phyloP scores from a whole-genome alignment of 169 alveolate genomes.

The Toxoplasma gondii region DNA sequence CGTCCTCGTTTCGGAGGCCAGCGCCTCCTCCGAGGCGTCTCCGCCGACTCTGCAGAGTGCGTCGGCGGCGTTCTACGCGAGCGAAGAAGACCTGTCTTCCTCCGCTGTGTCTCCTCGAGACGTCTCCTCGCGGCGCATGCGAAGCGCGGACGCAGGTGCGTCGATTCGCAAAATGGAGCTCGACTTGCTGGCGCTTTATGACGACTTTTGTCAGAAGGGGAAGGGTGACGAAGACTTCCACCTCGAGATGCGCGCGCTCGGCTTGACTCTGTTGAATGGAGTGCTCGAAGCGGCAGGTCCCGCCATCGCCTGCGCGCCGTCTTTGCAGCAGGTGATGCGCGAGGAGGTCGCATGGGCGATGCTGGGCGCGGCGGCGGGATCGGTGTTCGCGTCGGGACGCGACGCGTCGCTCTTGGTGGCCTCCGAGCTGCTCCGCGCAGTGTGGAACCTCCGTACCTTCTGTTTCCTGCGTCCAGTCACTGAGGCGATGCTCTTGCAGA shows the following conservation, averaged over 20 bases:
- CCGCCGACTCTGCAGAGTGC: not conserved
- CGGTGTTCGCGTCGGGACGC: not conserved
- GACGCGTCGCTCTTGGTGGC: not conserved
- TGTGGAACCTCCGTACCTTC: not conserved
- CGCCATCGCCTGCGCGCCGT: slow-evolving; percentile 1
- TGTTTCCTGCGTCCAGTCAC: not conserved
- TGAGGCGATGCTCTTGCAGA: not conserved
- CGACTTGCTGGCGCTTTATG: not conserved
- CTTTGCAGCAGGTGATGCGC: slow-evolving; percentile 26
- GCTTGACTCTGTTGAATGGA: slow-evolving; percentile 63
- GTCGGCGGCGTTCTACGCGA: not conserved
- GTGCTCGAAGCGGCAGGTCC: slow-evolving; percentile 72
- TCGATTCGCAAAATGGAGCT: not conserved
- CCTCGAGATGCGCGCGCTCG: slow-evolving; percentile 69
- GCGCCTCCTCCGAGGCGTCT: no score
- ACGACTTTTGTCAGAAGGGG: not conserved
- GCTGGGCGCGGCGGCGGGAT: not conserved
- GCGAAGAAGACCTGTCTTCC: not conserved
- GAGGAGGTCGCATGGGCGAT: not conserved
- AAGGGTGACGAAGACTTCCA: not conserved
- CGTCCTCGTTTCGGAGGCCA: not conserved
- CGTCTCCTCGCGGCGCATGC: no score
- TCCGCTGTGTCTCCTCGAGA: not conserved
- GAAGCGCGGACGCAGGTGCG: not conserved
- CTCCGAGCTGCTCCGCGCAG: not conserved